phyloP scores from a whole-genome alignment of 768 basidiomycete species.

The Erythrobasidium yunnanense region DNA sequence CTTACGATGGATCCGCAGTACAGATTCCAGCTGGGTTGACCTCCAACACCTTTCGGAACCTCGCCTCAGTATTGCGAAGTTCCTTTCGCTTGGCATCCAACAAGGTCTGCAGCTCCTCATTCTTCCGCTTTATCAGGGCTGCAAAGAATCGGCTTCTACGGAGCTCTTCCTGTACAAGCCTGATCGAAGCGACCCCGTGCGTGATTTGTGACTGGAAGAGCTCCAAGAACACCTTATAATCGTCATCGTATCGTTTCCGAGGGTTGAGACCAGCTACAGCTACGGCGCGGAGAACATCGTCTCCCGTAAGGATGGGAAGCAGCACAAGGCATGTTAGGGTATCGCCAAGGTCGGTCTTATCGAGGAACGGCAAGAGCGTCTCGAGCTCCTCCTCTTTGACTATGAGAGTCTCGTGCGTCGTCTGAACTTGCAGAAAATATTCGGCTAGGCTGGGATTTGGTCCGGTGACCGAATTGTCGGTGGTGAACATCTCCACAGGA shows the following conservation, averaged over 20 bases:
- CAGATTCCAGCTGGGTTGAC: constrained; percentile 18
- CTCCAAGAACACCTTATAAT: constrained; percentile 22
- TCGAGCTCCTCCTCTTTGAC: not conserved
- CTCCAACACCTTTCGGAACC: constrained; percentile 8
- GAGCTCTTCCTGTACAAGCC: constrained; percentile 21
- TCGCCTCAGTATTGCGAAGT: constrained; percentile 2
- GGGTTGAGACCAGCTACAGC: constrained; percentile 16
- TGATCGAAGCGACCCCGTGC: constrained; percentile 10
- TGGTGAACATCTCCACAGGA: not conserved
- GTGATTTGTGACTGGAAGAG: constrained; percentile 12
- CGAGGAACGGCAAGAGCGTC: not conserved
- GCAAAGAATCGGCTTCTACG: constrained; percentile 10
- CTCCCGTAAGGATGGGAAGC: constrained; percentile 9
- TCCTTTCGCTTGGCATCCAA: constrained; percentile 10
- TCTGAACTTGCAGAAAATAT: not conserved
- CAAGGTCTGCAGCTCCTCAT: constrained; percentile 17
- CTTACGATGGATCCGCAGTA: not conserved
- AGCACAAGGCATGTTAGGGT: not conserved
- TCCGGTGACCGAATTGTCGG: not conserved
- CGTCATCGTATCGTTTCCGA: constrained; percentile 1
- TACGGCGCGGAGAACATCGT: not conserved
- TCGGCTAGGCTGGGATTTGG: not conserved
- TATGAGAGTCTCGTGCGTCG: not conserved
- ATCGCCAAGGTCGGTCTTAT: constrained; percentile 1
- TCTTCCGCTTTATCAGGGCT: constrained; percentile 19